Evolutionary conservation across 345 rosid genomes (phyloP).

Genomic region (Eucalyptus cloeziana): DNA sequence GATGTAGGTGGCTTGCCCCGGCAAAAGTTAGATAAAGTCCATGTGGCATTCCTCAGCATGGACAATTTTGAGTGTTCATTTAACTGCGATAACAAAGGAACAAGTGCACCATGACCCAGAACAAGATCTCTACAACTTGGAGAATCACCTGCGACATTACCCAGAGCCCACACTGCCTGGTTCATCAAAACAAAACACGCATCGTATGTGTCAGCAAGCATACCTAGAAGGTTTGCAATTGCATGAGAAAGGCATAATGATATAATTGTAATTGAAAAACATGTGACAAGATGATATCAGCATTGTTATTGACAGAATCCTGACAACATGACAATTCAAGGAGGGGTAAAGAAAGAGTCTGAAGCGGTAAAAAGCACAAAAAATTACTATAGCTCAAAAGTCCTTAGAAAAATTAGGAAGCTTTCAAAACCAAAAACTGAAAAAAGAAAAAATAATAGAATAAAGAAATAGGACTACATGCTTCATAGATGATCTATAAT

Average conservation of each 20-base stretch:
- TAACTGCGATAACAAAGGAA: slow-evolving; percentile 36
- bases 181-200: not conserved
- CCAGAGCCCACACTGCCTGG: slow-evolving; percentile 65
- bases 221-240: not conserved
- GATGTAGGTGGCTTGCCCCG: slow-evolving; percentile 49
- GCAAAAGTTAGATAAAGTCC: slow-evolving; percentile 62
- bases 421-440: not conserved
- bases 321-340: not conserved
- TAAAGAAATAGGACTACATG: not conserved
- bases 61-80: slow-evolving; percentile 38
- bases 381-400: not conserved
- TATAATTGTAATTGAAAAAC: not conserved
- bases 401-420: not conserved
- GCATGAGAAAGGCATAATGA: not conserved
- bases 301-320: not conserved
- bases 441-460: not conserved
- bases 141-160: slow-evolving; percentile 59
- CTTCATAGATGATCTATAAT: not conserved
- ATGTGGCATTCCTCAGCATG: slow-evolving; percentile 43
- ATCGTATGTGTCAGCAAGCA: not conserved
- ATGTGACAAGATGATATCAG: not conserved
- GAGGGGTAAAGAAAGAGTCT: not conserved
- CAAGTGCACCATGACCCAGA: slow-evolving; percentile 32
- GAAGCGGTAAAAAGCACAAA: not conserved
- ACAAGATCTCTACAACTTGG: slow-evolving; percentile 47